Base-by-base conservation (phyloP, 345 rosid species). In the Triadica sebifera region DNA sequence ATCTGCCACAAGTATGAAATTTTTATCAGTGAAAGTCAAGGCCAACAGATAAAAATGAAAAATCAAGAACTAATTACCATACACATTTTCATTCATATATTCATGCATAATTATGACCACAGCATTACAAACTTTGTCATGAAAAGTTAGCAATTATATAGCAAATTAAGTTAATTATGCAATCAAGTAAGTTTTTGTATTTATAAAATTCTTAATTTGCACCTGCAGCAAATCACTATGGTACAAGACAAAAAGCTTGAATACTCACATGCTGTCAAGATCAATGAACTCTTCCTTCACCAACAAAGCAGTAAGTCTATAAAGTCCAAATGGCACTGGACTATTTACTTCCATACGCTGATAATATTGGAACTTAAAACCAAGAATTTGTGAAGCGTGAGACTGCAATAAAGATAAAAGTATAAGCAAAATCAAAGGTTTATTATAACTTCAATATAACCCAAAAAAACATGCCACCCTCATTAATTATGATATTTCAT, bases 361-460 rank as follows among this genome's bases (percentile, higher is more conserved):
- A 84, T 96, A 91, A 83, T 85, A 91, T 83, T 96, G 98, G 81
- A 96, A 93, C 90, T 96, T 96, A 80, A 89, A 96, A 69, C 99
- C 99, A 66, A 96, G 96, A 82, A 96, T 91, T 80, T 96, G 98
- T n/a, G 99, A 91, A 62, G 98, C 99, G 80, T 90, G 99, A 69
- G 97, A 96, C 99, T 96, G 97, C 84, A 88, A 75, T 77, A 74
- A 69, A 45, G 71, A 82, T 50, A 72, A 64, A 15, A 59, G 22
- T 24, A 53, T 72, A 38, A 83, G 81, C 59, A 78, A 76, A 66
- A 17, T 39, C 62, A 37, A 73, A 29, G 17, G 12, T 47, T 67
- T 39, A 4, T 24, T 50, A 24, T 29, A 41, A 49, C 34, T 25
- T 75, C 67, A 57, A 17, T 49, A 73, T 15, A 77, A 59, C 50